Evolutionary conservation across 139 green algal genomes (phyloP).

Genomic region (Dunaliella primolecta): DNA sequence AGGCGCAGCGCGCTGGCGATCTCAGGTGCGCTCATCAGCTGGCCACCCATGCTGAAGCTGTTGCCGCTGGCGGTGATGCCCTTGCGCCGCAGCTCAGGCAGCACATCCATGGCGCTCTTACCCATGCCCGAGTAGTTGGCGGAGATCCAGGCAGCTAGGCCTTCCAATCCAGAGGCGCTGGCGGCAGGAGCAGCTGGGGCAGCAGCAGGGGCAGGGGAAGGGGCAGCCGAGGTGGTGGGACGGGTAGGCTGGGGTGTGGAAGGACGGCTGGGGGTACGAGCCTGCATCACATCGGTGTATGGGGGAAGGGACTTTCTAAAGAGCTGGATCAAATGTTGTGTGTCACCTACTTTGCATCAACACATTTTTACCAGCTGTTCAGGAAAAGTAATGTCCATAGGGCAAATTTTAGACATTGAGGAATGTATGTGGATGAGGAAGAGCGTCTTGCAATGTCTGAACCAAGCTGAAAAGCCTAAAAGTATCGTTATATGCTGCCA

Average conservation of each 20-base stretch:
- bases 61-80: background rate
- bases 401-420: too few species aligned
- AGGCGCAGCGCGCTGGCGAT: background rate
- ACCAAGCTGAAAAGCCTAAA: too few species aligned
- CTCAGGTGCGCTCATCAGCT: background rate
- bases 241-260: background rate
- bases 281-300: too few species aligned
- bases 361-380: too few species aligned
- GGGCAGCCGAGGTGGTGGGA: background rate
- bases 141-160: background rate
- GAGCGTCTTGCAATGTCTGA: too few species aligned
- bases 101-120: background rate
- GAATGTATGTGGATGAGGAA: too few species aligned
- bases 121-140: background rate
- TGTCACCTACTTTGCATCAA: too few species aligned
- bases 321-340: too few species aligned
- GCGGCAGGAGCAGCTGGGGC: background rate
- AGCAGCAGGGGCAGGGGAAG: background rate
- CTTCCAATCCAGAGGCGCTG: background rate
- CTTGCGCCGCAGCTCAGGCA: background rate
- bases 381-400: too few species aligned
- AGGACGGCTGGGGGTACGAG: background rate
- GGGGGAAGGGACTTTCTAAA: too few species aligned
- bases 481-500: too few species aligned
- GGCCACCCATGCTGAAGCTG: background rate